These are phyloP conservation scores for Sophora flavescens DNA, from an alignment of 306 rosid genomes.

Conservation along the genomic window DNA sequence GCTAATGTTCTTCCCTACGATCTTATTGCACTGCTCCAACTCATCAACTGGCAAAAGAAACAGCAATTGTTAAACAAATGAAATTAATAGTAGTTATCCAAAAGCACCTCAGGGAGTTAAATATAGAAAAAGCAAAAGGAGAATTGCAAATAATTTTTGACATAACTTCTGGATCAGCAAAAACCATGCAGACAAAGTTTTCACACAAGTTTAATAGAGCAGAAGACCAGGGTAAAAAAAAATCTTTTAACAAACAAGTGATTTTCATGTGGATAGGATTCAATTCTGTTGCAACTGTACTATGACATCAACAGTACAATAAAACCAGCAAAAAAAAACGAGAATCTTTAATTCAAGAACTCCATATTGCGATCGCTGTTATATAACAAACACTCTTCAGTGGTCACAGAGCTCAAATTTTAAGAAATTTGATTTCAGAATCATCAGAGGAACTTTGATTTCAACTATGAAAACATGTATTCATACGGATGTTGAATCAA, in stretches of 20 bases:
- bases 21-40: constrained; percentile 94
- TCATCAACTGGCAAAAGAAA: constrained; percentile 85
- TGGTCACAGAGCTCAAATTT: constrained; percentile 16
- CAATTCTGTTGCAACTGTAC: constrained; percentile 36
- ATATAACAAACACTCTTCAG: constrained; percentile 31
- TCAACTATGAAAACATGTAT: constrained; percentile 27
- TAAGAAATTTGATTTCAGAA: constrained; percentile 32
- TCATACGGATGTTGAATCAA: constrained; percentile 22
- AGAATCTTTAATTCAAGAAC: constrained; percentile 14
- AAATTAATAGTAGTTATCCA: constrained; percentile 8
- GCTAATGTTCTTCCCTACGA: constrained; percentile 74
- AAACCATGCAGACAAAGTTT: constrained; percentile 32
- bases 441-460: constrained; percentile 21
- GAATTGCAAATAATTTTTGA: constrained; percentile 15
- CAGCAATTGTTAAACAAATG: constrained; percentile 38
- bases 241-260: constrained; percentile 19
- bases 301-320: constrained; percentile 2
- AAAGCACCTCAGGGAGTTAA: constrained; percentile 14
- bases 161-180: constrained; percentile 34
- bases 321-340: neutral
- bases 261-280: constrained; percentile 9
- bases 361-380: neutral
- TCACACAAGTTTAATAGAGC: constrained; percentile 1
- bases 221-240: neutral
- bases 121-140: neutral